Base-by-base conservation (phyloP, 768 basidiomycete species). In the Lentinula raphanica region DNA sequence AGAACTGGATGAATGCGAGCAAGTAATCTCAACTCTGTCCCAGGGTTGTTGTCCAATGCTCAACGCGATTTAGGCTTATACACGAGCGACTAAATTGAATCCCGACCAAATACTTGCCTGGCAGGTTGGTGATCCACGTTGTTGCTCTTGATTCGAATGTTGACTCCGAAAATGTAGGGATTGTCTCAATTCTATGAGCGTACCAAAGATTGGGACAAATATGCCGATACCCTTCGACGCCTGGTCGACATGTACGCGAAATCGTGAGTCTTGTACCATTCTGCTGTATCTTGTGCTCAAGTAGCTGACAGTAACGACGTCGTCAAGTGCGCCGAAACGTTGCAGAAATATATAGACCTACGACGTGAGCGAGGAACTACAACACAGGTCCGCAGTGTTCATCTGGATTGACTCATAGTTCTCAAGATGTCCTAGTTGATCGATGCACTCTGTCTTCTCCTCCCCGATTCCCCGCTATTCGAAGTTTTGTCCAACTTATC, bases 21-120 rank as follows among this genome's bases (percentile, higher is more conserved):
- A 88, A 84, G 94, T 96, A 82, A 79, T 65, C 64, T 42, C 55
- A 57, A 60, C 45, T 31, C 29, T 57, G 21, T 29, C 15, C 29
- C n/a, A 15, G 21, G 44, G 23, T 8, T 54, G 15, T 31, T 3
- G 31, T 29, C 28, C 49, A 51, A n/a, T 55, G 38, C 48, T 36
- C 53, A 38, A 23, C 15, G 45, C 15, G 36, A 60, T 31, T 29
- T 65, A 95, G 92, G 79, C 81, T 27, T 98, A 96, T 69, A 79
- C 77, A 44, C 88, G 83, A 63, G 96, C 95, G 0, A 90, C 86
- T 49, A 74, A 79, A 32, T 60, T 82, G n/a, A 84, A 84, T 59
- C 83, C 87, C 12, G 78, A 81, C 2, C 88, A 91, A 65, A 72
- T 79, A 1, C 77, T 95, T 17, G 95, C 94, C 15, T 88, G 89